A percentile compares a stretch with the other conserved stretches of the same genome.
phyloP scores from a whole-genome alignment of 257 asterid genomes.

The Jasminum sambac region DNA sequence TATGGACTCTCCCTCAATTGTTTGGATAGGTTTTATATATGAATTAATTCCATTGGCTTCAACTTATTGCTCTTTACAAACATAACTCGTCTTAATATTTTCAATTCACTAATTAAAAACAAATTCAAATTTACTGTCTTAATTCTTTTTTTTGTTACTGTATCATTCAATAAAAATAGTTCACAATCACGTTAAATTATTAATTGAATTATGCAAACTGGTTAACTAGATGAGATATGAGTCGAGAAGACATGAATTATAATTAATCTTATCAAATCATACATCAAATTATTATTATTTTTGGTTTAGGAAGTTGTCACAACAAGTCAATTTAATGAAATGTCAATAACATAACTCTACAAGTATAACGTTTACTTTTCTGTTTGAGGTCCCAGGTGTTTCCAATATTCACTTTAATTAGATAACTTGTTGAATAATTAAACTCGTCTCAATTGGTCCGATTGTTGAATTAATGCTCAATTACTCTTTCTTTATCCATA shows the following conservation, averaged over 20 bases:
- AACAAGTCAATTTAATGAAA: background rate
- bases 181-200: no score
- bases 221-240: no score
- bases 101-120: no score
- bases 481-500: background rate
- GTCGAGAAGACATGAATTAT: no score
- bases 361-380: background rate
- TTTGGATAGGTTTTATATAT: background rate
- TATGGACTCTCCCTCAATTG: background rate
- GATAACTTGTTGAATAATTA: background rate
- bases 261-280: no score
- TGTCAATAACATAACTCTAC: background rate
- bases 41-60: background rate
- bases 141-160: no score
- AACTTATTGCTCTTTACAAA: background rate
- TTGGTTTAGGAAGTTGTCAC: background rate
- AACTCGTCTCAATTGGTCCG: background rate
- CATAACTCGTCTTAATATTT: no score
- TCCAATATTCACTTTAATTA: conserved; percentile 3
- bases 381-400: background rate
- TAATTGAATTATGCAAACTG: no score
- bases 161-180: no score
- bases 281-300: no score
- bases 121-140: no score
- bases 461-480: background rate